Evolutionary conservation across 2,329 filamentous ascomycete genomes (phyloP), one percentile per base, ranked within the genome.

Genomic region (Pseudogymnoascus sp.): DNA sequence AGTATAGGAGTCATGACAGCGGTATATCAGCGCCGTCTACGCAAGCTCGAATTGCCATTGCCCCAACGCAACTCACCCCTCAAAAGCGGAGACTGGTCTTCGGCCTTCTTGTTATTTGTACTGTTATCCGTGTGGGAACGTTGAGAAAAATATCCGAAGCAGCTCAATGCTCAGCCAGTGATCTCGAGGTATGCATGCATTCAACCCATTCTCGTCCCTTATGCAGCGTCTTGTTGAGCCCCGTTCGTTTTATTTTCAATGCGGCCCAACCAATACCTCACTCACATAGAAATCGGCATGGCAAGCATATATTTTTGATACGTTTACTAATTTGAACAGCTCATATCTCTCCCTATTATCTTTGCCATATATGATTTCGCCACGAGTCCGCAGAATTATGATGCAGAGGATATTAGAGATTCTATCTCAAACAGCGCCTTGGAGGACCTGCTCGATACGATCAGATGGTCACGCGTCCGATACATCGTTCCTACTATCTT

Each of bases 381-480:
- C 18, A 30, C 37, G 11, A 37, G 30, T 15, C 39, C 39, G 28
- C 22, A 33, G 12, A 41, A 28, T 20, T 37, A 41, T 14, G 18
- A 59, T 15, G 60, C 36, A 4, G 61, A 63, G 33, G 61, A 58
- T 30, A 50, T 62, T 22, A 30, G 60, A 18, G 28, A 61, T 18
- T 58, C 43, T 30, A 63, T 63, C 12, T 43, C 59, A n/a, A 62
- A 62, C 25, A 63, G 18, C 30, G 30, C 61, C 9, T 22, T 62
- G 4, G 61, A 63, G 14, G 61, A 63, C 35, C 18, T 61, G 14
- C 38, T 58, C 33, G 61, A 63, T 22, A 33, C 43, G 18, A 57
- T 61, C 30, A 43, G 33, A 20, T 33, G 36, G 39, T 63, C 61
- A 20, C 33, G 60, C n/a, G 14, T 62, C 30, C 59, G 61, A n/a